A percentile compares a stretch with the other conserved stretches of the same genome.
Evolutionary conservation across 257 asterid species (phyloP).

Genomic region (Gentiana dahurica): DNA sequence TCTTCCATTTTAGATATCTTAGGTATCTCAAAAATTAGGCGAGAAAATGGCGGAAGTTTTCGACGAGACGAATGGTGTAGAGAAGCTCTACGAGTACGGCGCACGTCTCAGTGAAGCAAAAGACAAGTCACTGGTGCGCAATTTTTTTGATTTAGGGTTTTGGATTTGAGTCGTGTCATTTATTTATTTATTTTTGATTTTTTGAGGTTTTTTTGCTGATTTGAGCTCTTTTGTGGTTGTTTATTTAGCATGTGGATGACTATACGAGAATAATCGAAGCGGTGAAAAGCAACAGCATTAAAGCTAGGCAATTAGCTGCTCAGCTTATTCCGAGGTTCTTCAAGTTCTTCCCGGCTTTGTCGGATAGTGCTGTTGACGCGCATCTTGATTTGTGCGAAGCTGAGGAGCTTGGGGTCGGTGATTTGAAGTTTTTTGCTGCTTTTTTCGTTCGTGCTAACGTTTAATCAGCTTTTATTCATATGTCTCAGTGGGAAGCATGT

Average conservation of each 20-base stretch:
- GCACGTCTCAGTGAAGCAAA: constrained; percentile 74
- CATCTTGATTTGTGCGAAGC: constrained; percentile 96
- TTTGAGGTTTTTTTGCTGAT: constrained; percentile 6
- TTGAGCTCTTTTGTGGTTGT: constrained; percentile 4
- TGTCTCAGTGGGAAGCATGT: neutral
- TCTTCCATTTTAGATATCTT: too few species aligned
- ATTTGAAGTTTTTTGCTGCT: neutral
- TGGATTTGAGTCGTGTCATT: too few species aligned
- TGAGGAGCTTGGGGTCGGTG: constrained; percentile 86
- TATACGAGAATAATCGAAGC: constrained; percentile 70
- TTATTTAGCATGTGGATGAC: constrained; percentile 49
- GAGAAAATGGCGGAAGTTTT: constrained; percentile 33
- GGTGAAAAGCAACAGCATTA: constrained; percentile 59
- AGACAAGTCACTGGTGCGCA: constrained; percentile 74
- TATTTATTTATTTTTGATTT: neutral
- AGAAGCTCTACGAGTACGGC: constrained; percentile 81
- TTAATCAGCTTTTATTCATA: neutral
- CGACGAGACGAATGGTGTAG: constrained; percentile 56
- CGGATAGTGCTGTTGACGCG: constrained; percentile 68
- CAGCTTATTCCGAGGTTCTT: constrained; percentile 88
- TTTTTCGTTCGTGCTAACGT: neutral
- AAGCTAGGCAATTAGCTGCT: constrained; percentile 89
- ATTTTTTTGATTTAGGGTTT: too few species aligned
- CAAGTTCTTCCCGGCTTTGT: constrained; percentile 63
- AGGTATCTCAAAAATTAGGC: neutral